Evolutionary conservation across 495 filamentous ascomycete species (phyloP).

Genomic region (Penicillium turbatum): DNA sequence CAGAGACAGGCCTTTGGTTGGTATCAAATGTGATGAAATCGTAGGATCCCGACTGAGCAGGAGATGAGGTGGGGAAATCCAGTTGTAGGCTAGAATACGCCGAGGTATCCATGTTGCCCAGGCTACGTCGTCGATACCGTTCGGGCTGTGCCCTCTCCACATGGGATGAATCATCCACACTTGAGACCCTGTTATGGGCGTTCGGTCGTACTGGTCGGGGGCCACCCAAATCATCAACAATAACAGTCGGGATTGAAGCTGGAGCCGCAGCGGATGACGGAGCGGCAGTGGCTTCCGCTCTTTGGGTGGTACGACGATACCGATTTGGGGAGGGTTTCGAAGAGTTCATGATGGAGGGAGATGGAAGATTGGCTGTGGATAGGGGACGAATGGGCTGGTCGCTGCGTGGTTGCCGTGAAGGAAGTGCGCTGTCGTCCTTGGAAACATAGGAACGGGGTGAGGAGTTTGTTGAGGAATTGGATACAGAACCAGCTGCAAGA

Average conservation of each 20-base stretch:
- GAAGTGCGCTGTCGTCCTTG: slow-evolving; percentile 47
- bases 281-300: slow-evolving; percentile 42
- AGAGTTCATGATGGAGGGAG: slow-evolving; percentile 43
- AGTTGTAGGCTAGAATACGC: slow-evolving; percentile 39
- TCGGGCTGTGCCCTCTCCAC: slow-evolving; percentile 48
- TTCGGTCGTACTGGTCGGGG: slow-evolving; percentile 12
- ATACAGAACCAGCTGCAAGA: slow-evolving; percentile 58
- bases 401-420: slow-evolving; percentile 35
- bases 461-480: slow-evolving; percentile 48
- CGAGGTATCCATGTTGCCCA: slow-evolving; percentile 70
- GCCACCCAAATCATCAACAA: slow-evolving; percentile 23
- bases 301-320: slow-evolving; percentile 56
- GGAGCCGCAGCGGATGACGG: slow-evolving; percentile 42
- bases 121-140: slow-evolving; percentile 75
- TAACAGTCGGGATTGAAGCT: slow-evolving; percentile 9
- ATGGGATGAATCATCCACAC: slow-evolving; percentile 51
- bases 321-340: slow-evolving; percentile 63
- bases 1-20: slow-evolving; percentile 42
- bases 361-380: slow-evolving; percentile 48
- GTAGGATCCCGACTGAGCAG: slow-evolving; percentile 25
- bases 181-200: slow-evolving; percentile 42
- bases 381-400: slow-evolving; percentile 47
- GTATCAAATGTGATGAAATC: slow-evolving; percentile 37
- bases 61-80: slow-evolving; percentile 26
- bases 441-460: slow-evolving; percentile 40